Percentiles rank a stretch among this genome's conserved stretches.
These are phyloP conservation scores for Sicyos baderoa DNA, from an alignment of 306 rosid species.

Conservation along the genomic window DNA sequence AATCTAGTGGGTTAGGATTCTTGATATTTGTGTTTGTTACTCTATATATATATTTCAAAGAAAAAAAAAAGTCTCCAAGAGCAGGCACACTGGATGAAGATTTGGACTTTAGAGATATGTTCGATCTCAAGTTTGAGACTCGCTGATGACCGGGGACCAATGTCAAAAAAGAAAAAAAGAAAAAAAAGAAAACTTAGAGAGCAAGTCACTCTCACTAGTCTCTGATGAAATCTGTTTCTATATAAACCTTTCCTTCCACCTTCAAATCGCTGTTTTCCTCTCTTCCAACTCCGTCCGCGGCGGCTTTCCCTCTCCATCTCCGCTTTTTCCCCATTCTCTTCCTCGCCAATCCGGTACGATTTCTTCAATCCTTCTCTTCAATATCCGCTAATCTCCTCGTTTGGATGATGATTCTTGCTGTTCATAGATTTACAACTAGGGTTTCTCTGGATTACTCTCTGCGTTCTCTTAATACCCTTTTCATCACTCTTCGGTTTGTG, in stretches of 20 bases:
- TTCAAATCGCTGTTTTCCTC: background rate
- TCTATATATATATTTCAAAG: too few species aligned
- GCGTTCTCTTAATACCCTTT: background rate
- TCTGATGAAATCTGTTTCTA: background rate
- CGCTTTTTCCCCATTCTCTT: conserved; percentile 13
- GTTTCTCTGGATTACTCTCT: background rate
- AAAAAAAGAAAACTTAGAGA: too few species aligned
- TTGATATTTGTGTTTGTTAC: too few species aligned
- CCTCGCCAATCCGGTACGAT: conserved; percentile 8
- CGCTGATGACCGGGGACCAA: too few species aligned
- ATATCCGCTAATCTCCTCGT: background rate
- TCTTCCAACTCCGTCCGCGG: background rate
- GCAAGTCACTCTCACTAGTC: too few species aligned
- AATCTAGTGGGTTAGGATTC: too few species aligned
- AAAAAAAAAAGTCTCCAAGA: too few species aligned
- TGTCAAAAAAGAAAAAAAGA: too few species aligned
- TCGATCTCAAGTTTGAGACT: too few species aligned
- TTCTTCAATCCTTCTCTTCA: background rate
- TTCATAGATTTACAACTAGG: background rate
- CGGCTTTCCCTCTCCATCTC: background rate
- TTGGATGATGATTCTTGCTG: background rate
- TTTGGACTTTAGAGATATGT: too few species aligned
- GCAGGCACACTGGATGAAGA: too few species aligned
- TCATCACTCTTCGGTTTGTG: background rate
- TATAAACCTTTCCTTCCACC: background rate